Evolutionary conservation across 1,284 basidiomycete species (phyloP).

Genomic region (Pyrrhoderma noxium): DNA sequence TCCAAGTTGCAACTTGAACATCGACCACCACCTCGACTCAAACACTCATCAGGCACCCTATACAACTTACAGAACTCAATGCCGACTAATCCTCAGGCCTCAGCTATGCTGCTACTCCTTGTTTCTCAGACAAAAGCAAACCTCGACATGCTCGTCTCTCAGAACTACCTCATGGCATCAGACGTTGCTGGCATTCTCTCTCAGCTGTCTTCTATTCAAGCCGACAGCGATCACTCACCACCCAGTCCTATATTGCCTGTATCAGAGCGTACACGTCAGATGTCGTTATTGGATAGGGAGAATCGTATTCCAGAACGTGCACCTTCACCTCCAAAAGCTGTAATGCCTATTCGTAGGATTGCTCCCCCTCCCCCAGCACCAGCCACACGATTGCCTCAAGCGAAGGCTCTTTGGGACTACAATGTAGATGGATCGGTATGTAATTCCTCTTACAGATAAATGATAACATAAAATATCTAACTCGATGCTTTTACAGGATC

Average conservation of each 20-base stretch:
- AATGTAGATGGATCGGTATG: slow-evolving; percentile 20
- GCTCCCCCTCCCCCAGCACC: slow-evolving; percentile 8
- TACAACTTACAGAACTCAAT: no score
- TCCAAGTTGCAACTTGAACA: no score
- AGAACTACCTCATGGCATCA: slow-evolving; percentile 17
- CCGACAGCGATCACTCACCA: not conserved
- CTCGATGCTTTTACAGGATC: slow-evolving; percentile 34
- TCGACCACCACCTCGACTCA: no score
- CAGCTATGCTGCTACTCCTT: slow-evolving; percentile 15
- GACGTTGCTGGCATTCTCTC: slow-evolving; percentile 18
- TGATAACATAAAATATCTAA: slow-evolving; percentile 4
- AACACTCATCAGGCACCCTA: no score
- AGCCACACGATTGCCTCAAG: slow-evolving; percentile 12
- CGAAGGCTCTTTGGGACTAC: slow-evolving; percentile 24
- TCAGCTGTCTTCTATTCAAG: slow-evolving; percentile 7
- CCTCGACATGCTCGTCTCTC: slow-evolving; percentile 19
- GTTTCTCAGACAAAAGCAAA: slow-evolving; percentile 17
- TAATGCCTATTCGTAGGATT: slow-evolving; percentile 5
- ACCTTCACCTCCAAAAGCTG: slow-evolving; percentile 12
- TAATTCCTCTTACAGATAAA: slow-evolving; percentile 29
- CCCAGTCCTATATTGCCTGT: slow-evolving; percentile 7
- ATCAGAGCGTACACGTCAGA: slow-evolving; percentile 9
- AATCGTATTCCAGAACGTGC: not conserved
- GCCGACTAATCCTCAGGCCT: not conserved
- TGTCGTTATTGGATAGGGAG: not conserved